Evolutionary conservation across 2,329 filamentous ascomycete species (phyloP), one percentile per base, ranked within the genome.

Genomic region (Penicillium sp.): DNA sequence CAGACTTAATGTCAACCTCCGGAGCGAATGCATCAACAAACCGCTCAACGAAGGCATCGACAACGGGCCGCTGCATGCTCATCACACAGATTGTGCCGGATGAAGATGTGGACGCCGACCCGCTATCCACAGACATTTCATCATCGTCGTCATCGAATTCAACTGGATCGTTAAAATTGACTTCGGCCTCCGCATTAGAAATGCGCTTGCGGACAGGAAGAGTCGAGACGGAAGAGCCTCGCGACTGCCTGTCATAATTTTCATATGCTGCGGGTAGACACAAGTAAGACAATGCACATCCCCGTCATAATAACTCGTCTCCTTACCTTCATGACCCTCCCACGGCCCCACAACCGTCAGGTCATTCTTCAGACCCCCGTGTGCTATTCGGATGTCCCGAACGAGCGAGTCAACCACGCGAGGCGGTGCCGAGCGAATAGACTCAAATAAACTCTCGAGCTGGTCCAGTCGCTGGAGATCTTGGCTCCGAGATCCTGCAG

Each of bases 1-100:
- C 70, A 4, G 65, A 61, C 27, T 67, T 70, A 1, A 57, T 45
- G 39, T 70, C 66, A 4, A 73, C 69, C 35, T 71, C 55, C 1
- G 71, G 71, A 46, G 70, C 72, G 33, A 73, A 73, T 5, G 70
- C 70, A 48, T 73, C 71, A 7, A 73, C 63, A 28, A 73, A 73
- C 4, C 70, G 69, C 44, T 70, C 67, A 11, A 73, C 65, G 46
- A 71, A 72, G 6, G 68, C 58, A 51, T 73, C 71, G 2, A 71
- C 53, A 27, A 63, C 63, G 2, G 66, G 65, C 30, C 56, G 51
- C 20, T 61, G 53, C 41, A 58, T 48, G 18, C 51, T 57, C 41
- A 67, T 59, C 4, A 61, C 49, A 6, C 57, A 59, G 0, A 67
- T 53, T 5, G 56, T 50, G 13, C 61, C 53, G 5, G 65, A 61